These are phyloP conservation scores for Echeveria elegans DNA, from an alignment of 164 flowering plant genomes.

Conservation along the genomic window DNA sequence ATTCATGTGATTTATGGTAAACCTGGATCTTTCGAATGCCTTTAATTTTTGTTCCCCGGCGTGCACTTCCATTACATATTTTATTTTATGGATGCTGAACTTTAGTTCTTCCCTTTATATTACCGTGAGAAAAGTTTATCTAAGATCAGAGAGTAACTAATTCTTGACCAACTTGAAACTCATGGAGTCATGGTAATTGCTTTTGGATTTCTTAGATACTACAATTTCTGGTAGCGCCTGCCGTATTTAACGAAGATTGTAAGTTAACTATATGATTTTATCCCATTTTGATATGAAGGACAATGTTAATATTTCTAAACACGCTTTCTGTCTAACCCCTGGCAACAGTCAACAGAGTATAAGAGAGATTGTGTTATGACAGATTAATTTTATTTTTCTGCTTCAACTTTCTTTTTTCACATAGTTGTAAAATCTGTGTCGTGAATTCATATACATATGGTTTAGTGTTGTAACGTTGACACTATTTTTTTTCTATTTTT, in stretches of 20 bases:
- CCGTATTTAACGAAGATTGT: background rate
- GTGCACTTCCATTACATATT: background rate
- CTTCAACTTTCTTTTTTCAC: too few species aligned
- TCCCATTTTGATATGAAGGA: background rate
- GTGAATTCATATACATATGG: background rate
- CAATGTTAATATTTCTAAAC: background rate
- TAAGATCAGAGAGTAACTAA: too few species aligned
- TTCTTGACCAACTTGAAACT: too few species aligned
- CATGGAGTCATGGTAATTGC: too few species aligned
- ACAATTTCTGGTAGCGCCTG: too few species aligned
- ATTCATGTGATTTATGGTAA: conserved; percentile 91
- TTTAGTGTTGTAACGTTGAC: background rate
- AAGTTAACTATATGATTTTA: background rate
- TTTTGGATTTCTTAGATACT: too few species aligned
- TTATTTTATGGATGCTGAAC: background rate
- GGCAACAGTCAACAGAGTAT: too few species aligned
- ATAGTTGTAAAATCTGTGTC: background rate
- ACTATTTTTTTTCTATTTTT: background rate
- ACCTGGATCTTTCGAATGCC: background rate
- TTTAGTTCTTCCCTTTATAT: background rate
- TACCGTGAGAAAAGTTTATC: too few species aligned
- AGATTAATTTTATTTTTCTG: too few species aligned
- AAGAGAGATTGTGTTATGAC: too few species aligned
- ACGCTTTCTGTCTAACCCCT: too few species aligned
- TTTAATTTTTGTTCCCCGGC: background rate